Base-by-base conservation (phyloP, 495 filamentous ascomycete species). In the Penicillium pulvis region DNA sequence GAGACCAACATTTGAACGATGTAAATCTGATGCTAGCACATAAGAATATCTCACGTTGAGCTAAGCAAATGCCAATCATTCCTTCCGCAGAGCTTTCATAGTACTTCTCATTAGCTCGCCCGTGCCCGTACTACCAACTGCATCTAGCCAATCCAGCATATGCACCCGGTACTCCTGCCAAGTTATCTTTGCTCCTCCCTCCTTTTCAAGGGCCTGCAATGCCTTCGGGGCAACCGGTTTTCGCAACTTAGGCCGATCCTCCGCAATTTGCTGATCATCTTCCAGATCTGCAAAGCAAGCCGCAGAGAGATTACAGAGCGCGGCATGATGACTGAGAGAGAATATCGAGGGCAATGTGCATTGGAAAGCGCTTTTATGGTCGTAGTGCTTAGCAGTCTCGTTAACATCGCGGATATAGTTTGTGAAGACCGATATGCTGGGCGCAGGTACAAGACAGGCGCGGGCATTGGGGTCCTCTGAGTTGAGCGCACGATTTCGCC, bases 41-140 rank as follows among this genome's bases (percentile, higher is more conserved):
- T 28, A 28, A 28, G 28, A 28, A 28, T 5, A 28, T 28, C 6
- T 28, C 1, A 28, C 6, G 4, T 28, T 28, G 28, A 28, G 6
- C 4, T 28, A 7, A 43, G 7, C 17, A 26, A 28, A 12, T 26
- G 19, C 36, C 17, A 44, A 51, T 31, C 8, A 57, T 20, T 78
- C 73, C 55, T 78, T 79, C 33, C 75, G 64, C 28, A 91, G 74
- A 33, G 85, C 83, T 70, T 89, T 92, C 85, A 96, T 91, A 11
- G 92, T 93, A 64, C 85, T 90, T 59, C 88, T 88, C 85, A 96
- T 90, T 68, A 96, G 70, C 57, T 88, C 81, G 14, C 79, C 78
- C 50, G 93, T 80, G 5, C 92, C 92, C 26, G 66, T 67, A 50
- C 87, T 83, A 0, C 88, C 90, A 43, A 80, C 79, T 9, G 68